A percentile compares a stretch with the other conserved stretches of the same genome.
phyloP scores from a whole-genome alignment of 2,329 filamentous ascomycete species.

The Blumeria graminis region DNA sequence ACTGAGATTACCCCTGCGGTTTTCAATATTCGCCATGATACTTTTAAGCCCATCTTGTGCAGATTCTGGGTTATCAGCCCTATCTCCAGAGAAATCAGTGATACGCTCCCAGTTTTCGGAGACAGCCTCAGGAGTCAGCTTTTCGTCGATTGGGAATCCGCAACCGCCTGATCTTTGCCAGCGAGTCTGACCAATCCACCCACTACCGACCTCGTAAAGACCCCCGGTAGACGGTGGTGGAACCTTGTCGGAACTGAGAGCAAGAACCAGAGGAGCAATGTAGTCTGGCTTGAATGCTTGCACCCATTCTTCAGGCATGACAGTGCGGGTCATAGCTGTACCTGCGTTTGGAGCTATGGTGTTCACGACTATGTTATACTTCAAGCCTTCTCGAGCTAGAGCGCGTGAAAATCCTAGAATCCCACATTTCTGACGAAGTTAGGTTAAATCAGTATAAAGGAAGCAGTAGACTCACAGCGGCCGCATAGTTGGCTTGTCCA shows the following conservation, averaged over 20 bases:
- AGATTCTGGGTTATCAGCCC: constrained; percentile 68
- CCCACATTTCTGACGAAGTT: constrained; percentile 42
- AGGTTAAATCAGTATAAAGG: constrained; percentile 14
- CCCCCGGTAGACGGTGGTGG: constrained; percentile 66
- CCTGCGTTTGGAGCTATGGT: constrained; percentile 95
- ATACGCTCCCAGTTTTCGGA: constrained; percentile 54
- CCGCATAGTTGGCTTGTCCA: constrained; percentile 91
- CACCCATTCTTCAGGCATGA: constrained; percentile 91
- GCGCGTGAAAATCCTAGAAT: constrained; percentile 91
- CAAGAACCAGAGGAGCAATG: constrained; percentile 76
- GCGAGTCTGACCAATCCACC: constrained; percentile 76
- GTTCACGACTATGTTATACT: constrained; percentile 97
- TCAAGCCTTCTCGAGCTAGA: constrained; percentile 73
- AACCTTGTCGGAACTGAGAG: constrained; percentile 65
- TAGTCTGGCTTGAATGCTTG: constrained; percentile 99
- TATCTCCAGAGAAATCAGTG: constrained; percentile 64
- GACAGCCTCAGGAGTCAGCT: constrained; percentile 67
- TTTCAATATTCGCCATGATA: constrained; percentile 62
- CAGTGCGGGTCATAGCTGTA: constrained; percentile 79
- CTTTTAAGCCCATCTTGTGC: constrained; percentile 54
- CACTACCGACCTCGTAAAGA: constrained; percentile 84
- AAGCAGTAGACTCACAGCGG: constrained; percentile 36
- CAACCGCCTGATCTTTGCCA: constrained; percentile 85
- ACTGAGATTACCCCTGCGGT: constrained; percentile 32
- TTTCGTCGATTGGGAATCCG: constrained; percentile 71